Evolutionary conservation across 164 flowering plant genomes (phyloP), one percentile per base, ranked within the genome.

Genomic region (Aristolochia californica): DNA sequence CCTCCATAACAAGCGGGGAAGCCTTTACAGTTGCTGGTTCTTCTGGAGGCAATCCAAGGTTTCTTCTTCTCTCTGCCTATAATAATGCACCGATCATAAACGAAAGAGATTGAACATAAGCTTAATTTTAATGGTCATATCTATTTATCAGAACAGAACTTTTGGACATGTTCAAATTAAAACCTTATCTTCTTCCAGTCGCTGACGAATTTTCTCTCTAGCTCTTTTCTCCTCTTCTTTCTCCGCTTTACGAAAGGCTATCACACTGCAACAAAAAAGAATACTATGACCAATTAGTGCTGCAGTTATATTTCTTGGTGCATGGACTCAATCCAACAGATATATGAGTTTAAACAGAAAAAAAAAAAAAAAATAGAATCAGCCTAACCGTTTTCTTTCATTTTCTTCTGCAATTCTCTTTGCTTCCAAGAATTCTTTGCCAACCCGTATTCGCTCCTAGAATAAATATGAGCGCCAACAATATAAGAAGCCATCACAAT

Each of bases 161-260:
- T 34, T 2, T 34, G 40, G 40, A 34, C 7, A 34, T 5, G 40
- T 12, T 34, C 40, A 34, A 34, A 34, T 34, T 23, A 22, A 51
- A 21, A 94, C 97, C 96, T 85, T 94, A 75, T 94, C 99, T 73
- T 90, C 99, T 74, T 90, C 99, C 70, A 94, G 58, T 61, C 87
- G 85, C 74, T 88, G 93, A 65, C 93, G 97, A 51, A 91, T 88
- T 76, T 87, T 94, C 63, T 94, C 99, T 69, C 95, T 82, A 25
- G 99, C 99, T 78, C 85, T 84, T 73, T 73, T 79, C 74, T 90
- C 99, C 74, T 94, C 99, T 43, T 86, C 99, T 76, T 94, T 94
- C 73, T 94, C 99, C 14, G 97, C 97, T 78, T 90, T 94, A 13
- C 97, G 79, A 68, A 94, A 69, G 62, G 89, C 91, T 59, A 94